phyloP scores from a whole-genome alignment of 108 stramenopile genomes.

The Fistulifera pelliculosa region DNA sequence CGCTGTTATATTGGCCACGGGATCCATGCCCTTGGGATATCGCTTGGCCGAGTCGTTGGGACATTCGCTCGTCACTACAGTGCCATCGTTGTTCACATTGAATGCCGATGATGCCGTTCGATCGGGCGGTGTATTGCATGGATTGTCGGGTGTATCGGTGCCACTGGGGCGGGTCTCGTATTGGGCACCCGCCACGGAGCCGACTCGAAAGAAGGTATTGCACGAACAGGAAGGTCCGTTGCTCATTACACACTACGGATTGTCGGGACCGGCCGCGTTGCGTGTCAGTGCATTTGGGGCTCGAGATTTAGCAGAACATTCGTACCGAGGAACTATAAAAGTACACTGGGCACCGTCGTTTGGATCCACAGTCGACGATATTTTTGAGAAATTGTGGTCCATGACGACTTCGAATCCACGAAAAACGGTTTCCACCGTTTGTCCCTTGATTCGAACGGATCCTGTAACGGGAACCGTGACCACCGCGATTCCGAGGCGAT shows the following conservation, averaged over 20 bases:
- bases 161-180: slow-evolving; percentile 44
- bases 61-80: slow-evolving; percentile 62
- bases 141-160: slow-evolving; percentile 69
- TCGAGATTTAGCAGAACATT: slow-evolving; percentile 59
- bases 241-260: slow-evolving; percentile 86
- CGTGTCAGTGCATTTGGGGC: slow-evolving; percentile 90
- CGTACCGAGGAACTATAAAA: slow-evolving; percentile 50
- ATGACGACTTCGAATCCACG: slow-evolving; percentile 20
- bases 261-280: slow-evolving; percentile 89
- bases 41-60: slow-evolving; percentile 72
- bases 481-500: slow-evolving; percentile 55
- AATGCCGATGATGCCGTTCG: slow-evolving; percentile 49
- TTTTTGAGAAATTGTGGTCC: slow-evolving; percentile 36
- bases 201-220: slow-evolving; percentile 2
- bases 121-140: slow-evolving; percentile 57
- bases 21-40: slow-evolving; percentile 79
- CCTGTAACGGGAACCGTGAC: not conserved
- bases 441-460: slow-evolving; percentile 31
- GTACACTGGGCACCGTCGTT: slow-evolving; percentile 49
- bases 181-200: slow-evolving; percentile 19
- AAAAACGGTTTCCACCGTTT: slow-evolving; percentile 50
- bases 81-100: slow-evolving; percentile 90
- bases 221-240: slow-evolving; percentile 79
- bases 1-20: slow-evolving; percentile 87
- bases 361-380: slow-evolving; percentile 24